Conservation (phyloP, 768 basidiomycete species). For the Suillus sp. region DNA sequence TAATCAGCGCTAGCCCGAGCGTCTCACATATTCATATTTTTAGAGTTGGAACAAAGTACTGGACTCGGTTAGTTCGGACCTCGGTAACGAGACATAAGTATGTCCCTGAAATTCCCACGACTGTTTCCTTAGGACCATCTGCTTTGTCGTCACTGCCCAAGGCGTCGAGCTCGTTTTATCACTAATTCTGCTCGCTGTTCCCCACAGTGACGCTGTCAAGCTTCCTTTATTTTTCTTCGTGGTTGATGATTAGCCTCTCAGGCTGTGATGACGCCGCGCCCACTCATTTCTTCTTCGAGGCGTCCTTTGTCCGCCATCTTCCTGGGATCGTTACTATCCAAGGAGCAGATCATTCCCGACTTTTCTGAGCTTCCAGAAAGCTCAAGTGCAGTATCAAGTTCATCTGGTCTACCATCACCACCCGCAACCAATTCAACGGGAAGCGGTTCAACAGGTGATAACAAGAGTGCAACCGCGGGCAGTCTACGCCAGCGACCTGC, state of each 20-base stretch:
- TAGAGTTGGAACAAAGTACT: not conserved
- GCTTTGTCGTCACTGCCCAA: slow-evolving; percentile 12
- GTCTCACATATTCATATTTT: not conserved
- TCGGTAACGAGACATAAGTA: slow-evolving; percentile 27
- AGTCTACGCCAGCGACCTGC: slow-evolving; percentile 39
- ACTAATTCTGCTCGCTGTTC: slow-evolving; percentile 27
- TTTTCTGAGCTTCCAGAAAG: slow-evolving; percentile 70
- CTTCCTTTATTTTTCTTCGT: slow-evolving; percentile 17
- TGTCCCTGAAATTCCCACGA: slow-evolving; percentile 29
- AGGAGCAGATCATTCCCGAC: slow-evolving; percentile 53
- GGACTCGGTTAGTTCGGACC: not conserved
- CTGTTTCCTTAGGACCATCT: slow-evolving; percentile 20
- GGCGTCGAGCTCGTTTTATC: slow-evolving; percentile 26
- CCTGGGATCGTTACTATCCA: slow-evolving; percentile 47
- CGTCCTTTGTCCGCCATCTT: slow-evolving; percentile 67
- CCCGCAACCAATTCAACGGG: slow-evolving; percentile 86
- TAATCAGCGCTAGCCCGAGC: not conserved
- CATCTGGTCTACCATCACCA: slow-evolving; percentile 78
- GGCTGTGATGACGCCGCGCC: slow-evolving; percentile 53
- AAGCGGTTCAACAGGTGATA: slow-evolving; percentile 74
- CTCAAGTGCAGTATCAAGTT: slow-evolving; percentile 49
- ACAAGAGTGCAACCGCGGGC: slow-evolving; percentile 44
- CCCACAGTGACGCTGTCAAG: slow-evolving; percentile 19
- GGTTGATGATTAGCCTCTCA: slow-evolving; percentile 31
- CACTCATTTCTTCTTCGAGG: slow-evolving; percentile 42